Evolutionary conservation across 2,329 filamentous ascomycete species (phyloP).

Genomic region (Botryosphaeria agaves): DNA sequence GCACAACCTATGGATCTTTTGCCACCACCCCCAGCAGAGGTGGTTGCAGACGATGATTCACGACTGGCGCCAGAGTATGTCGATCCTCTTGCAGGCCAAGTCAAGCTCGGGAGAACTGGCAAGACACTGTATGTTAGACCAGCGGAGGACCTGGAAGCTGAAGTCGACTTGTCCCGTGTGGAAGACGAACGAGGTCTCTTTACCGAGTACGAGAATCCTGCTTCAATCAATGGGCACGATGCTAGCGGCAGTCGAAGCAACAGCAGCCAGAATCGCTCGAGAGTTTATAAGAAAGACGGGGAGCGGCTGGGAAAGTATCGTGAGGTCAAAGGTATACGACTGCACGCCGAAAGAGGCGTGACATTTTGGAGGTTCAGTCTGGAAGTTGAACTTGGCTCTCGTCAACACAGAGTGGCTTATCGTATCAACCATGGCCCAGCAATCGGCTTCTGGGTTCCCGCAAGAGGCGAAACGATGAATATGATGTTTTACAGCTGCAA

Average conservation of each 20-base stretch:
- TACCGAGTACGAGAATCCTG: constrained; percentile 43
- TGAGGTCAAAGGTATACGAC: constrained; percentile 63
- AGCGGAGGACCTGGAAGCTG: constrained; percentile 70
- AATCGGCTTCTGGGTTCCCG: constrained; percentile 88
- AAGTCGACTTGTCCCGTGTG: constrained; percentile 56
- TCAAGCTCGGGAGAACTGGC: constrained; percentile 70
- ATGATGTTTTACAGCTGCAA: constrained; percentile 99
- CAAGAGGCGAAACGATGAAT: constrained; percentile 75
- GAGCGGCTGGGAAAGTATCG: constrained; percentile 68
- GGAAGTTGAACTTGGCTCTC: constrained; percentile 66
- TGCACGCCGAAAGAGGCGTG: constrained; percentile 70
- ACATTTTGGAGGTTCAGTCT: constrained; percentile 98
- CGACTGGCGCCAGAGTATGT: constrained; percentile 63
- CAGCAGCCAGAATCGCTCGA: constrained; percentile 24
- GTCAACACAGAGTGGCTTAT: constrained; percentile 79
- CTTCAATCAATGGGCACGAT: constrained; percentile 19
- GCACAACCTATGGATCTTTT: constrained; percentile 71
- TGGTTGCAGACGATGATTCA: constrained; percentile 40
- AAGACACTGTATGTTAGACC: constrained; percentile 78
- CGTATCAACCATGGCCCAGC: constrained; percentile 85
- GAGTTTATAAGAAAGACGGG: constrained; percentile 45
- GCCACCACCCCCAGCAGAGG: constrained; percentile 55
- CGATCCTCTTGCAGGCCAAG: constrained; percentile 74
- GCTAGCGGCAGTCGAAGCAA: constrained; percentile 20
- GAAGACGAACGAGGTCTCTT: constrained; percentile 76